Evolutionary conservation across 305 asterid species (phyloP).

Genomic region (Stenogyne calaminthoides): DNA sequence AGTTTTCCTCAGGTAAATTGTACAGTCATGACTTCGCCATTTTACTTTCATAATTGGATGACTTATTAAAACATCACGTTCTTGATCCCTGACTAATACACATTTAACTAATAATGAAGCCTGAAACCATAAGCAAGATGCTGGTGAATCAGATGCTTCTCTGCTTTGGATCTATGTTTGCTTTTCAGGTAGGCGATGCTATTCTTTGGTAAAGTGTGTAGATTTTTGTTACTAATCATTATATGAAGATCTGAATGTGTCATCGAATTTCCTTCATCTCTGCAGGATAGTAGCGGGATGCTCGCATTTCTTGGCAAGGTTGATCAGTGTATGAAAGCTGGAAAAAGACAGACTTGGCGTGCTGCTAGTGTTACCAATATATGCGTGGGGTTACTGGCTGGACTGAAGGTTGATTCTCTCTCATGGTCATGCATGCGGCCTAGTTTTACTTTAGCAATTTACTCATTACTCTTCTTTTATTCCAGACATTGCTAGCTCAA

Average conservation of each 20-base stretch:
- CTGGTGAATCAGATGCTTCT: slow-evolving; percentile 99
- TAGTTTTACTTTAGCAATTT: slow-evolving; percentile 25
- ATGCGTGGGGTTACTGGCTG: slow-evolving; percentile 96
- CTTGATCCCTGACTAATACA: slow-evolving; percentile 31
- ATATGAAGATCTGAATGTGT: slow-evolving; percentile 33
- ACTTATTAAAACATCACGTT: slow-evolving; percentile 12
- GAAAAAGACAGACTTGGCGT: slow-evolving; percentile 89
- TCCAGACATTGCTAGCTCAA: slow-evolving; percentile 79
- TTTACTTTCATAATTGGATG: slow-evolving; percentile 17
- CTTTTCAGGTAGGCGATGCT: slow-evolving; percentile 74
- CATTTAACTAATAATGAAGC: slow-evolving; percentile 62
- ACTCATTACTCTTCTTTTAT: slow-evolving; percentile 33
- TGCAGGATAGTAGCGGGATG: slow-evolving; percentile 98
- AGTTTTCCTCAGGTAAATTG: slow-evolving; percentile 94
- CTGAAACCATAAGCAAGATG: slow-evolving; percentile 92
- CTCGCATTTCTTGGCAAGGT: slow-evolving; percentile 73
- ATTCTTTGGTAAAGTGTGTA: slow-evolving; percentile 29
- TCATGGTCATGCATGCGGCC: slow-evolving; percentile 2
- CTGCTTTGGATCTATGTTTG: slow-evolving; percentile 93
- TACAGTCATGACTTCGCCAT: slow-evolving; percentile 11
- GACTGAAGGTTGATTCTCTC: slow-evolving; percentile 74
- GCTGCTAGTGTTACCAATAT: slow-evolving; percentile 80
- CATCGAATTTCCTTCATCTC: slow-evolving; percentile 37
- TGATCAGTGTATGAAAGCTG: slow-evolving; percentile 89
- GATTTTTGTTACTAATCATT: slow-evolving; percentile 28